Evolutionary conservation across 495 filamentous ascomycete species (phyloP), one percentile per base, ranked within the genome.

Genomic region (Aspergillus mulundensis): DNA sequence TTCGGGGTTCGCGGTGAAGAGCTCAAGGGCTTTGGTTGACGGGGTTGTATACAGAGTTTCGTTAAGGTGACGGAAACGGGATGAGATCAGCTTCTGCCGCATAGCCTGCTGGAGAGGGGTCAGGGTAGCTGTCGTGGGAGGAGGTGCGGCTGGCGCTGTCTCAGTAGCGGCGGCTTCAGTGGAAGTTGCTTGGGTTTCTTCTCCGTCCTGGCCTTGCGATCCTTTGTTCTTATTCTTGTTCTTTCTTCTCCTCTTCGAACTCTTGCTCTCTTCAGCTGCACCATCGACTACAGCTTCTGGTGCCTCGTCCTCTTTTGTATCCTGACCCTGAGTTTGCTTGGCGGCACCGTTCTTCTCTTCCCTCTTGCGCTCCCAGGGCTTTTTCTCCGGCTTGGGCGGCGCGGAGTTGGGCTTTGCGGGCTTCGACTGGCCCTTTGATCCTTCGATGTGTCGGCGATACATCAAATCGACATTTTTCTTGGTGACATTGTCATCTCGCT

Each of bases 21-120:
- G 81, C 54, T 81, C 68, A 53, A 93, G 82, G 15, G 92, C 86
- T 46, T 91, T 81, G 41, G 75, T 69, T 1, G 94, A 98, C 15
- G 91, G 87, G 6, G 87, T 90, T 11, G 92, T 97, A 71, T 97
- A 97, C 21, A 97, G 87, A 4, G 88, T 91, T 73, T 98, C 86
- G 74, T 98, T 98, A 57, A 98, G 83, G 69, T 97, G 90, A 61
- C 94, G 91, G 82, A 98, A 98, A 56, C 94, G 93, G 14, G 94
- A 91, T 5, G 89, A 91, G 53, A 91, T 80, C 52, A 98, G 84
- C 72, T 97, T 97, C 58, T 89, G 83, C 53, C 87, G 87, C 94
- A 98, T 98, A 4, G 86, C 84, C 54, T 87, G 84, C 77, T 98
- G 94, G 48, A 98, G 81, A 28, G 94, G 91, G 0, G 94, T 98